Evolutionary conservation across 805 yeast species (phyloP), one percentile per base, ranked within the genome.

Genomic region (Tetrapisispora pingtungensis): DNA sequence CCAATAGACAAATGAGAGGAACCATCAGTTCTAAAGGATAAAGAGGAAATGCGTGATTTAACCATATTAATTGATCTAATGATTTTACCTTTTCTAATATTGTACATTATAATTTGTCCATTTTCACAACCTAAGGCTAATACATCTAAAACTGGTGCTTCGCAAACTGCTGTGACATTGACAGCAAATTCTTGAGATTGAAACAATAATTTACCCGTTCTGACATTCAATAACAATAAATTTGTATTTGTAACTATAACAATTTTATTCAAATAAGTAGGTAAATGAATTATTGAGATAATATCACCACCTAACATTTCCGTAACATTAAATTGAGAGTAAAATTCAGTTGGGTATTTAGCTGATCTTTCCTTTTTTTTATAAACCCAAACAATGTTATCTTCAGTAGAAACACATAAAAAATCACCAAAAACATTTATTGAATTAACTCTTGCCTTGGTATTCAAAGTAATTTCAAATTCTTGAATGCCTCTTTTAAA

Each of bases 11-110:
- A 53, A 64, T 89, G 95, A 4, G 94, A 72, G 2, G 81, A 73
- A 0, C 94, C 95, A 61, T 93, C 98, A 2, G 96, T 85, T 65
- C 97, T 74, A 68, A 94, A 90, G 1, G 96, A 83, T 18, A 90
- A 53, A 0, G 94, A 71, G 0, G 73, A 61, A 14, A 75, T 60
- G 14, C 72, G 59, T 43, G 68, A 66, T n/a, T 59, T 52, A 19
- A 72, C 61, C 3, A 69, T 61, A 36, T 63, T 61, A 34, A 75
- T 67, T 8, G 77, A 79, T 53, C 77, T 77, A 36, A 84, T 55
- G 3, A 67, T 62, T 46, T 66, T 74, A 19, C 78, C 93, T 53
- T 77, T 80, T 52, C 76, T 79, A 49, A 93, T 55, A 58, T 94
- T 80, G 60, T 72, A 81, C 34, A 89, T 59, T 37, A 68, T 66